Conservation (phyloP, 2,329 filamentous ascomycete genomes). For the Claviceps paspali region DNA sequence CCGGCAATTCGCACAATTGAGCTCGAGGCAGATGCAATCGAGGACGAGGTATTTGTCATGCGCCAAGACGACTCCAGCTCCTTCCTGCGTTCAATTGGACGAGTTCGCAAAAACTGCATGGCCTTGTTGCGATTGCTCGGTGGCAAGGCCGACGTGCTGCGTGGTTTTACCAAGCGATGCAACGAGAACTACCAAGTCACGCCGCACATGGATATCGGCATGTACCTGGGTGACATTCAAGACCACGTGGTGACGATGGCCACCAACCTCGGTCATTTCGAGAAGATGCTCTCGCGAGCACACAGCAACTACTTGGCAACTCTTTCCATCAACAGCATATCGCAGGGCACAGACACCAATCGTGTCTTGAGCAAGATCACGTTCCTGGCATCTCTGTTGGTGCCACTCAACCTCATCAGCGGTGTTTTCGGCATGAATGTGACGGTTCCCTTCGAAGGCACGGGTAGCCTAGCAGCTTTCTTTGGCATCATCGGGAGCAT, state of each 20-base stretch:
- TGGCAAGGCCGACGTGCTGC: constrained; percentile 96
- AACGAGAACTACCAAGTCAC: constrained; percentile 95
- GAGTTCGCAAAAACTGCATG: constrained; percentile 88
- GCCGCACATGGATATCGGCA: constrained; percentile 86
- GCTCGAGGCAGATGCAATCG: constrained; percentile 76
- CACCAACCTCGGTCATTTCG: constrained; percentile 86
- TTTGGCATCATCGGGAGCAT: constrained; percentile 38
- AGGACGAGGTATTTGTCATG: constrained; percentile 88
- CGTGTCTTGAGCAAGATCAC: constrained; percentile 89
- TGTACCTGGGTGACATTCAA: constrained; percentile 95
- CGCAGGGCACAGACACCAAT: constrained; percentile 78
- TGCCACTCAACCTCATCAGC: constrained; percentile 85
- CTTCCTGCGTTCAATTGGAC: constrained; percentile 78
- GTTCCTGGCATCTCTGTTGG: constrained; percentile 83
- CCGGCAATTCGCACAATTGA: constrained; percentile 81
- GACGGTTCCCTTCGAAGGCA: constrained; percentile 45
- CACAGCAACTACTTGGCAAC: constrained; percentile 96
- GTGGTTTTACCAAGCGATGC: constrained; percentile 94
- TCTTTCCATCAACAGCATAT: constrained; percentile 80
- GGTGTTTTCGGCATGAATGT: constrained; percentile 86
- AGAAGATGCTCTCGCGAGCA: constrained; percentile 88
- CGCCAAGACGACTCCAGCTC: constrained; percentile 77
- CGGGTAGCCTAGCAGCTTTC: constrained; percentile 38
- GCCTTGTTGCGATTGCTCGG: constrained; percentile 82
- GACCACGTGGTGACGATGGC: constrained; percentile 99